These are phyloP conservation scores for Pichia rugopelliculosa DNA, from an alignment of 805 yeast genomes.

Conservation along the genomic window DNA sequence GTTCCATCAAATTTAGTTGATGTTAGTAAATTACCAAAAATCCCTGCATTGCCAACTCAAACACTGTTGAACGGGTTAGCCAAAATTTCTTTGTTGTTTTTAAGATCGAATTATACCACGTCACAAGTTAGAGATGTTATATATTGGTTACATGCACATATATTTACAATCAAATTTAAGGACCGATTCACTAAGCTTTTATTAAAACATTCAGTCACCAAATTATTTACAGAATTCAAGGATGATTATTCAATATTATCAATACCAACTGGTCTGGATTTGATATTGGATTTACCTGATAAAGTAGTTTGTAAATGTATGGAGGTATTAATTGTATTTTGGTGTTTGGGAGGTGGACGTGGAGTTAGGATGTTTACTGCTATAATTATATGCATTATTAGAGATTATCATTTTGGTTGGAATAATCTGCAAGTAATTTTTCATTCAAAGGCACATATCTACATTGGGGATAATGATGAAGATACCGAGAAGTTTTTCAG, in stretches of 20 bases:
- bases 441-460: conserved; percentile 13
- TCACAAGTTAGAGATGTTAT: conserved; percentile 12
- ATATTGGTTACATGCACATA: conserved; percentile 18
- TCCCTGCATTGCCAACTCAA: conserved; percentile 7
- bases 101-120: conserved; percentile 2
- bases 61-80: background rate
- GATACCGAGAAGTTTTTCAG: conserved; percentile 26
- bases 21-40: conserved; percentile 3
- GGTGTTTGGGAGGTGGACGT: conserved; percentile 12
- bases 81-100: background rate
- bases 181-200: conserved; percentile 18
- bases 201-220: conserved; percentile 14
- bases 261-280: conserved; percentile 6
- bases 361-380: conserved; percentile 24
- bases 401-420: conserved; percentile 48
- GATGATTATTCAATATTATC: conserved; percentile 19
- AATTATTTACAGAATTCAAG: conserved; percentile 19
- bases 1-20: conserved; percentile 2
- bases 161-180: conserved; percentile 20
- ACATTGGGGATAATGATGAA: conserved; percentile 12
- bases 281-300: conserved; percentile 3
- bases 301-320: conserved; percentile 8
- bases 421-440: conserved; percentile 24
- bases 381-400: conserved; percentile 33
- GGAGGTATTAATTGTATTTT: conserved; percentile 21